Base-by-base conservation (phyloP, 371 early-diverging fungal species). In the Circinella minor region DNA sequence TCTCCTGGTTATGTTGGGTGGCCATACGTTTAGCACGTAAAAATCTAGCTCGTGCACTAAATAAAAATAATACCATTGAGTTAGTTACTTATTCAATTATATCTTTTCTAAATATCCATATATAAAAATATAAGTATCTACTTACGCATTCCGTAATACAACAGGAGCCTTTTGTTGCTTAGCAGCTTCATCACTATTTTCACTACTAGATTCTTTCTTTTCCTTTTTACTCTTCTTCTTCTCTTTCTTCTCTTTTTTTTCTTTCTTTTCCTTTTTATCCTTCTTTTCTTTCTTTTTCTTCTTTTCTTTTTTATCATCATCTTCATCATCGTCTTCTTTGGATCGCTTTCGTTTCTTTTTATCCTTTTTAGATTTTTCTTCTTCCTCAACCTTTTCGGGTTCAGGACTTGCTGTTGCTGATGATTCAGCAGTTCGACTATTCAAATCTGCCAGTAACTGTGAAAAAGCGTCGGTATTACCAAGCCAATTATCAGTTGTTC, bases 401-500 rank as follows among this genome's bases (percentile, higher is more conserved):
- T 77, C 47, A 55, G 61, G 36, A 3, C 38, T 71, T 64, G 34
- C 73, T 66, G 43, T 69, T 15, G 8, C 54, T 49, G 66, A 70
- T 36, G 59, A 71, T 63, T 57, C 78, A 4, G 57, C 36, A 60
- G 59, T 77, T 77, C 82, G 84, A 54, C 77, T 84, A 60, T 88
- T 95, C 47, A 98, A 79, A 43, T 90, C 88, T 46, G 86, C 89
- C 73, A 98, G 82, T n/a, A 98, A 83, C 48, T 84, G 83, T n/a
- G 90, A 88, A 74, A 95, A 97, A 3, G 94, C 97, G 68, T 88
- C 90, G 18, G 95, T 90, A 74, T 95, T 94, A 36, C 91, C 94
- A n/a, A 96, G 87, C 97, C 97, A 97, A 78, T 98, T 96, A 71
- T 97, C 93, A n/a, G 81, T 84, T 4, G 90, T 88, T 48, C 94